These are phyloP conservation scores for Gastrolobium villosum DNA, from an alignment of 306 rosid genomes.

Conservation along the genomic window DNA sequence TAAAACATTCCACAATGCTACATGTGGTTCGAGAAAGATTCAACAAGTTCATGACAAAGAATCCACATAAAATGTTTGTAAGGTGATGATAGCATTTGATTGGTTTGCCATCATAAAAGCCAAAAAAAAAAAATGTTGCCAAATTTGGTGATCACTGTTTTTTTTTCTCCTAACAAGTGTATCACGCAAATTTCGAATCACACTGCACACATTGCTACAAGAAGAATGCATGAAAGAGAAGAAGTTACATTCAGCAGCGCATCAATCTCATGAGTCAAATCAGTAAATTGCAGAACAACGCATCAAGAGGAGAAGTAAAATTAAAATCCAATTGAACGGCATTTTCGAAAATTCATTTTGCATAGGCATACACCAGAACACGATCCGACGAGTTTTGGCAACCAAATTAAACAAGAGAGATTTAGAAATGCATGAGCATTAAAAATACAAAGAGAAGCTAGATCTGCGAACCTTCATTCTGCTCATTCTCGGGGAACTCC, in stretches of 20 bases:
- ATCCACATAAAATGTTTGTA: constrained; percentile 16
- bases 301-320: constrained; percentile 17
- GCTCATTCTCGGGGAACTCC: constrained; percentile 91
- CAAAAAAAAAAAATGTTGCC: neutral
- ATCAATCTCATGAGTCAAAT: neutral
- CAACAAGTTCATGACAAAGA: constrained; percentile 13
- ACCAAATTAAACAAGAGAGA: constrained; percentile 18
- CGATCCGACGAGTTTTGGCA: constrained; percentile 14
- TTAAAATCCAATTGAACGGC: constrained; percentile 42
- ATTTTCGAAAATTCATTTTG: constrained; percentile 40
- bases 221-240: neutral
- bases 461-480: constrained; percentile 78
- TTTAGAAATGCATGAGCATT: constrained; percentile 17
- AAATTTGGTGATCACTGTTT: constrained; percentile 4
- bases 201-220: neutral
- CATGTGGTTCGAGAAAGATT: neutral
- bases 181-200: constrained; percentile 20
- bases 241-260: constrained; percentile 21
- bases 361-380: constrained; percentile 32
- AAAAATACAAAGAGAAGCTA: constrained; percentile 38
- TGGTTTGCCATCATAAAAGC: constrained; percentile 29
- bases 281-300: constrained; percentile 20
- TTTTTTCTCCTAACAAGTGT: neutral
- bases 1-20: constrained; percentile 32
- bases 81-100: constrained; percentile 2